Conservation (phyloP, 75 land plant species). For the Sequoiadendron giganteum region DNA sequence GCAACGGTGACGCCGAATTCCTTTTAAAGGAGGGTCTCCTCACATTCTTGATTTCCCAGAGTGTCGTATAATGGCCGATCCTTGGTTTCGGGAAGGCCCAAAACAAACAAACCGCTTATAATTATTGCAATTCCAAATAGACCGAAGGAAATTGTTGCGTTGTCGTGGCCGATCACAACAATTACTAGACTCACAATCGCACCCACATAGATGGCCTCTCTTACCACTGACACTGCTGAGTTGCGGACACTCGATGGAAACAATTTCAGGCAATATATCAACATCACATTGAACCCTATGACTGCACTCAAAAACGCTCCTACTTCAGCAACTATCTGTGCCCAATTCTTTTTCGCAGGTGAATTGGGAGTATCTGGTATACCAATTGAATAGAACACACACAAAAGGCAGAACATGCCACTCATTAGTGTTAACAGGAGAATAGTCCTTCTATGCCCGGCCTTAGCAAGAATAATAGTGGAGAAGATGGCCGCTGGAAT, state of each 20-base stretch:
- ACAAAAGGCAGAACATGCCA: no score
- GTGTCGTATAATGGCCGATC: no score
- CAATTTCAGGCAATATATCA: conserved; percentile 44
- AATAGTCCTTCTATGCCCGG: no score
- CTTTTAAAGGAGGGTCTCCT: no score
- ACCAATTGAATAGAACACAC: no score
- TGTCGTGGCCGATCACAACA: conserved; percentile 30
- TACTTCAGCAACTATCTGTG: conserved; percentile 28
- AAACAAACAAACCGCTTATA: no score
- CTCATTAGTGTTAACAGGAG: no score
- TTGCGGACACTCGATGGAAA: conserved; percentile 58
- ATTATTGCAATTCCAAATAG: conserved; percentile 39
- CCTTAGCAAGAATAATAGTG: conserved; percentile 25
- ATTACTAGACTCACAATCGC: conserved; percentile 34
- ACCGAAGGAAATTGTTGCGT: conserved; percentile 17
- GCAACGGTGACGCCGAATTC: no score
- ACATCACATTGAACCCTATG: conserved; percentile 27
- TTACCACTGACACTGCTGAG: conserved; percentile 49
- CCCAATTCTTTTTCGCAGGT: neutral
- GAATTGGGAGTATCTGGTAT: no score
- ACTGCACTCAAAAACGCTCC: conserved; percentile 40
- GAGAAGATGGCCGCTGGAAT: conserved; percentile 41
- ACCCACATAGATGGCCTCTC: conserved; percentile 44
- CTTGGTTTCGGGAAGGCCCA: no score
- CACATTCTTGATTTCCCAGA: no score